Percentiles rank a stretch among this genome's conserved stretches.
Evolutionary conservation across 2,329 filamentous ascomycete genomes (phyloP).

Genomic region (Penicillium sp.): DNA sequence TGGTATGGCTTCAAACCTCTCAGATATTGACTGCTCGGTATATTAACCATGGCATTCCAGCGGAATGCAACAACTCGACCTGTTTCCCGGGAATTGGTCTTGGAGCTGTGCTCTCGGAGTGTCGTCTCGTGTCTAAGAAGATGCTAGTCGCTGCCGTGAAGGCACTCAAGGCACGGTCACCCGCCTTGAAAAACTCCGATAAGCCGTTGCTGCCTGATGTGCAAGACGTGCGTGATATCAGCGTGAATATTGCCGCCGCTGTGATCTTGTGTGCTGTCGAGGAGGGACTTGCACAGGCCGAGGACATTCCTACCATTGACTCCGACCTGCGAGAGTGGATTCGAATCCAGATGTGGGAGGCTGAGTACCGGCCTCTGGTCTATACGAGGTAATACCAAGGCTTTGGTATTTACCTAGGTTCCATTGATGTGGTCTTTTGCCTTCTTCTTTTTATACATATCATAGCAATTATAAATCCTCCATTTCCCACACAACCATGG

Average conservation of each 20-base stretch:
- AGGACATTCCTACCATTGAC: constrained; percentile 52
- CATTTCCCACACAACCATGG: neutral
- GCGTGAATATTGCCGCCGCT: constrained; percentile 64
- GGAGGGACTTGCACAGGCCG: constrained; percentile 58
- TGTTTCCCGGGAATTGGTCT: constrained; percentile 81
- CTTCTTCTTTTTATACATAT: neutral
- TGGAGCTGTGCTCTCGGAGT: constrained; percentile 62
- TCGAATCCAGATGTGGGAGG: constrained; percentile 37
- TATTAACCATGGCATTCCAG: constrained; percentile 29
- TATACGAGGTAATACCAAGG: neutral
- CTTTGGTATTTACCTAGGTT: neutral
- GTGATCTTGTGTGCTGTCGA: constrained; percentile 64
- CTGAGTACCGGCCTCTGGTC: constrained; percentile 28
- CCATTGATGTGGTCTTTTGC: neutral
- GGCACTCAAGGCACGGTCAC: constrained; percentile 62
- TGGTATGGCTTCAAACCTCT: constrained; percentile 30
- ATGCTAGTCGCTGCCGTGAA: constrained; percentile 76
- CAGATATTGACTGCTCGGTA: neutral
- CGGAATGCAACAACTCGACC: constrained; percentile 82
- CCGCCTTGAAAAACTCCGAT: constrained; percentile 56
- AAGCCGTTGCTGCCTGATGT: constrained; percentile 69
- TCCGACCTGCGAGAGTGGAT: constrained; percentile 35
- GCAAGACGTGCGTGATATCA: constrained; percentile 62
- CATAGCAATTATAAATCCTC: neutral
- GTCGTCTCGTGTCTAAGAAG: constrained; percentile 58